Evolutionary conservation across 176 grass and related monocot genomes (phyloP).

Genomic region (Hsuehochloa calcarea): DNA sequence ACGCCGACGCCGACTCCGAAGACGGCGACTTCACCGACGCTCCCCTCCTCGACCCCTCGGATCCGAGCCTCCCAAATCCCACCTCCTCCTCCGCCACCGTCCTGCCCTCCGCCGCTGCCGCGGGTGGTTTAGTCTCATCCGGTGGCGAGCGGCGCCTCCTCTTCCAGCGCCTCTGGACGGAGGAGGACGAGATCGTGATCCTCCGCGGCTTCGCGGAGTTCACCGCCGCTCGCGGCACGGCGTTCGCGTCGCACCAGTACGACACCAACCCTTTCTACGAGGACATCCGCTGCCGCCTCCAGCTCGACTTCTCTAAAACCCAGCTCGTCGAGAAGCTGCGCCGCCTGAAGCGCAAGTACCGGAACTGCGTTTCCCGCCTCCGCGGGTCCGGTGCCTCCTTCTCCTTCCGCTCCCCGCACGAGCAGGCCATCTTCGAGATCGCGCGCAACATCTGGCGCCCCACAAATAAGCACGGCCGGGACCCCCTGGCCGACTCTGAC

Average conservation of each 20-base stretch:
- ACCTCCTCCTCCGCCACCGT: slow-evolving; percentile 32
- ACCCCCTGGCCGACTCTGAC: slow-evolving; percentile 44
- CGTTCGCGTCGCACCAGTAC: slow-evolving; percentile 98
- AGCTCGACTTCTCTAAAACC: slow-evolving; percentile 95
- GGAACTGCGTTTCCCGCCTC: slow-evolving; percentile 75
- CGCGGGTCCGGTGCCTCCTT: slow-evolving; percentile 59
- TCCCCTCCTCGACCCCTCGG: slow-evolving; percentile 37
- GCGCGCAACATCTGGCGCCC: slow-evolving; percentile 90
- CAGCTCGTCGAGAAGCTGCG: slow-evolving; percentile 98
- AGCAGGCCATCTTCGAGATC: slow-evolving; percentile 88
- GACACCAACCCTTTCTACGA: slow-evolving; percentile 98
- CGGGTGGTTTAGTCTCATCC: slow-evolving; percentile 24
- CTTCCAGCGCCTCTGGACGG: slow-evolving; percentile 97
- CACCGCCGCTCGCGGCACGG: slow-evolving; percentile 77
- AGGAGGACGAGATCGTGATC: slow-evolving; percentile 94
- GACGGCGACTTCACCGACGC: slow-evolving; percentile 45
- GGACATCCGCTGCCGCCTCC: slow-evolving; percentile 79
- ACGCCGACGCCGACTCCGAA: slow-evolving; percentile 50
- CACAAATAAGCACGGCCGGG: slow-evolving; percentile 50
- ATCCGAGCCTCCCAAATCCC: slow-evolving; percentile 18
- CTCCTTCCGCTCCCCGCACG: slow-evolving; percentile 76
- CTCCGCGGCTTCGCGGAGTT: slow-evolving; percentile 87
- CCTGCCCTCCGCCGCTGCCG: slow-evolving; percentile 1
- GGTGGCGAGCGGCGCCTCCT: slow-evolving; percentile 61
- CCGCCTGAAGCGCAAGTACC: slow-evolving; percentile 97